Percentiles rank a stretch among this genome's conserved stretches.
Conservation (phyloP, 495 filamentous ascomycete genomes). For the Penicillium canariense region DNA sequence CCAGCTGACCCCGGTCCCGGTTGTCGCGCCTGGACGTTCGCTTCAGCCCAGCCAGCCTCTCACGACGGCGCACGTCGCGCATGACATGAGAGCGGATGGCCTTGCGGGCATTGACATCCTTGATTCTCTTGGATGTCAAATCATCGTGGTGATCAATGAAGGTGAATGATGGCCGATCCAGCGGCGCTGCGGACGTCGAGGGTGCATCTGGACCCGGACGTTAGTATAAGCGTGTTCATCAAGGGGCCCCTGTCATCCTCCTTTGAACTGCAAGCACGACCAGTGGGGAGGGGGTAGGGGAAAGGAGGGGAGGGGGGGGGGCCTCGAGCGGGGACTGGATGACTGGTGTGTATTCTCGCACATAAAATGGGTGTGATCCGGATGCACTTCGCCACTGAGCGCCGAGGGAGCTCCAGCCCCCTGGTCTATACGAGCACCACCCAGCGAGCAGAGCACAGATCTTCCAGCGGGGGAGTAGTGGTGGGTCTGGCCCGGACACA, state of each 20-base stretch:
- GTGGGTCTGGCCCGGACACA: constrained; percentile 1
- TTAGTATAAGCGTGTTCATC: constrained; percentile 9
- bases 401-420: neutral
- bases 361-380: neutral
- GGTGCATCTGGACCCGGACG: constrained; percentile 11
- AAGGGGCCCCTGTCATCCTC: neutral
- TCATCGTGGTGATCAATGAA: constrained; percentile 42
- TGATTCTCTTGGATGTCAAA: constrained; percentile 37
- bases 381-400: neutral
- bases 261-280: neutral
- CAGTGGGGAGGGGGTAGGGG: too few species aligned
- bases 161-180: constrained; percentile 34
- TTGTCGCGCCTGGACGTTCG: constrained; percentile 30
- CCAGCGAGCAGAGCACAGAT: neutral
- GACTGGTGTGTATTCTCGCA: neutral
- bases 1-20: constrained; percentile 8
- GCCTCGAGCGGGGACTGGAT: neutral
- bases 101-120: constrained; percentile 37
- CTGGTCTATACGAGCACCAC: neutral
- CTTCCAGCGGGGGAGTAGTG: neutral
- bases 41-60: constrained; percentile 35
- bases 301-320: too few species aligned
- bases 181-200: constrained; percentile 14
- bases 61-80: constrained; percentile 40
- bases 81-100: constrained; percentile 41